These are phyloP conservation scores for Closterium sp. DNA, from an alignment of 139 green algal genomes.

Conservation along the genomic window DNA sequence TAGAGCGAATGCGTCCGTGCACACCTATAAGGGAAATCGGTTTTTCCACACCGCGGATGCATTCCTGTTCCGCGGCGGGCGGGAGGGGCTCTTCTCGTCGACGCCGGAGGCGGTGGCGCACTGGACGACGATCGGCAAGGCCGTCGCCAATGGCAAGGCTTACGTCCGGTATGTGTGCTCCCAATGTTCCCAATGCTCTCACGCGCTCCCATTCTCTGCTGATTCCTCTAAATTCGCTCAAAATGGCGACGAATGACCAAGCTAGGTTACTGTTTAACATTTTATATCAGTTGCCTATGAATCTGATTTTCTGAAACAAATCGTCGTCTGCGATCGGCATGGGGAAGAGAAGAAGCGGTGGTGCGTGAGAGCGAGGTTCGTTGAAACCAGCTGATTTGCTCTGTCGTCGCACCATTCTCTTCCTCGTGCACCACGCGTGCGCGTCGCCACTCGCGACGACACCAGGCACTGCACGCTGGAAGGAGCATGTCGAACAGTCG, in stretches of 20 bases:
- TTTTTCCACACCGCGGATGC: conserved; percentile 58
- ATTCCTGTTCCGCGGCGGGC: conserved; percentile 51
- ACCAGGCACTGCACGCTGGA: neutral
- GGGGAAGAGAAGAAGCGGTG: neutral
- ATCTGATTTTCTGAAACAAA: neutral
- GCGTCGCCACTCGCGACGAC: neutral
- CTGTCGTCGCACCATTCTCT: neutral
- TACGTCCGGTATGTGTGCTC: conserved; percentile 47
- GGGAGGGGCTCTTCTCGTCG: conserved; percentile 60
- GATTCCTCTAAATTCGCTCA: neutral
- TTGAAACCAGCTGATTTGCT: neutral
- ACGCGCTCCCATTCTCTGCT: neutral
- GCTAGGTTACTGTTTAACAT: neutral
- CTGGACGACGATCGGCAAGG: conserved; percentile 54
- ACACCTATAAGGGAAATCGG: conserved; percentile 55
- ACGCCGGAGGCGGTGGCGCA: conserved; percentile 44
- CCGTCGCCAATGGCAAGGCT: conserved; percentile 58
- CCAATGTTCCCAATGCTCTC: neutral
- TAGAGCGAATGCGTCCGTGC: conserved; percentile 35
- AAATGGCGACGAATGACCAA: neutral
- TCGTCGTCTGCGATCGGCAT: neutral
- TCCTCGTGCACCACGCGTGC: neutral
- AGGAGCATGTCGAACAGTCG: neutral
- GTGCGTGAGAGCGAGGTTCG: neutral
- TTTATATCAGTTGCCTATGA: neutral